Percentiles rank a stretch among this genome's conserved stretches.
These are phyloP conservation scores for Gossypium longicalyx DNA, from an alignment of 345 rosid genomes.

Conservation along the genomic window DNA sequence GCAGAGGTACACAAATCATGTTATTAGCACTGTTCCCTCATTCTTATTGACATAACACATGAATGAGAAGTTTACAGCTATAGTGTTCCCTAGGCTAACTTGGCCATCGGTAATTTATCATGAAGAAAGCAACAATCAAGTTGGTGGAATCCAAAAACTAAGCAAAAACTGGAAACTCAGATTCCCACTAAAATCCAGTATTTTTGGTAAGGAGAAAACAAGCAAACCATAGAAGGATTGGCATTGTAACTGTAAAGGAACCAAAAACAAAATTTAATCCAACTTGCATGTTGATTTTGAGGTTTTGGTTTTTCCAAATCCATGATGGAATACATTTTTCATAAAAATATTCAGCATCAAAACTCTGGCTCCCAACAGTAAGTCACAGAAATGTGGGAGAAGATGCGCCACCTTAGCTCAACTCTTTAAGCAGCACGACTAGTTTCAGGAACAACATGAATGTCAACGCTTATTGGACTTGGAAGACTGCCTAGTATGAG, in stretches of 20 bases:
- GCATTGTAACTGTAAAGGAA: too few species aligned
- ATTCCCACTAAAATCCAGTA: conserved; percentile 50
- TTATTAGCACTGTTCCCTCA: conserved; percentile 18
- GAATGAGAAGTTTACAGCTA: conserved; percentile 34
- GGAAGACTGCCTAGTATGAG: too few species aligned
- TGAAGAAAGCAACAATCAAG: conserved; percentile 58
- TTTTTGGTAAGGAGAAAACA: conserved; percentile 60
- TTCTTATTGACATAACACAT: conserved; percentile 38
- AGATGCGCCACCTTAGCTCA: too few species aligned
- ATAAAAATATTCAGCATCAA: too few species aligned
- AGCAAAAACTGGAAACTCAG: conserved; percentile 49
- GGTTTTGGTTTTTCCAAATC: background rate
- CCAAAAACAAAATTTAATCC: background rate
- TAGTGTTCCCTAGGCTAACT: conserved; percentile 17
- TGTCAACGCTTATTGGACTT: too few species aligned
- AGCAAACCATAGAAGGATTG: conserved; percentile 24
- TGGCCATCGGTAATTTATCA: conserved; percentile 82
- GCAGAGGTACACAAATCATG: conserved; percentile 15
- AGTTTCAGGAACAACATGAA: too few species aligned
- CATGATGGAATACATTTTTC: too few species aligned
- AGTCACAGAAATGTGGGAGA: too few species aligned
- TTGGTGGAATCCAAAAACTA: conserved; percentile 32
- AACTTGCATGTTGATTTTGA: background rate
- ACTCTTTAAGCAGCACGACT: too few species aligned
- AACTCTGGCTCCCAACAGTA: too few species aligned